Conservation (phyloP, 1,284 basidiomycete species). For the Trichosporon ovoides region DNA sequence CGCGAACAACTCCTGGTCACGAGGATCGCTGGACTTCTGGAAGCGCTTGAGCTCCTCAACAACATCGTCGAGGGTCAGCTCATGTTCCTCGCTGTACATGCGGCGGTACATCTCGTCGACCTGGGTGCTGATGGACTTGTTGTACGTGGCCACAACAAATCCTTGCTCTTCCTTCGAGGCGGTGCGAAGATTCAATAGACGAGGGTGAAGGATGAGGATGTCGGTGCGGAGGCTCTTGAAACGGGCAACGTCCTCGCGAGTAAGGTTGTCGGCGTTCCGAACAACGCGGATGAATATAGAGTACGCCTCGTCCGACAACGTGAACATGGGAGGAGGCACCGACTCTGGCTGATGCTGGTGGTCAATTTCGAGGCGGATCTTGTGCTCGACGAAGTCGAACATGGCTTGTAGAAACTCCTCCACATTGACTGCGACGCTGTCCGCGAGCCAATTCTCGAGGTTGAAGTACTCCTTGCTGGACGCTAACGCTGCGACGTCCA, state of each 20-base stretch:
- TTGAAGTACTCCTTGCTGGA: slow-evolving; percentile 90
- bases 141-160: slow-evolving; percentile 80
- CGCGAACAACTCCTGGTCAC: slow-evolving; percentile 93
- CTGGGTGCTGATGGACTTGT: slow-evolving; percentile 82
- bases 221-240: slow-evolving; percentile 89
- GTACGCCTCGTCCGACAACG: slow-evolving; percentile 61
- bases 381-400: slow-evolving; percentile 80
- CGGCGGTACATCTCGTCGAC: slow-evolving; percentile 94
- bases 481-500: slow-evolving; percentile 89
- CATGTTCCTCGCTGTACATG: slow-evolving; percentile 83
- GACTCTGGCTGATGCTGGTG: slow-evolving; percentile 61
- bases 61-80: slow-evolving; percentile 90
- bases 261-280: slow-evolving; percentile 56
- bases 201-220: slow-evolving; percentile 91
- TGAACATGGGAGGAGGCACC: slow-evolving; percentile 54
- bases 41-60: slow-evolving; percentile 77
- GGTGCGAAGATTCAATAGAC: slow-evolving; percentile 91
- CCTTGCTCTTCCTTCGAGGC: slow-evolving; percentile 85
- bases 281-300: slow-evolving; percentile 85
- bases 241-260: slow-evolving; percentile 69
- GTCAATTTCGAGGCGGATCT: slow-evolving; percentile 78
- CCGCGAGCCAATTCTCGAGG: slow-evolving; percentile 90
- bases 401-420: slow-evolving; percentile 81
- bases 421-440: slow-evolving; percentile 73
- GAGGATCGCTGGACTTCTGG: slow-evolving; percentile 73